Conservation (phyloP, 306 rosid species). For the Citrullus colocynthis region DNA sequence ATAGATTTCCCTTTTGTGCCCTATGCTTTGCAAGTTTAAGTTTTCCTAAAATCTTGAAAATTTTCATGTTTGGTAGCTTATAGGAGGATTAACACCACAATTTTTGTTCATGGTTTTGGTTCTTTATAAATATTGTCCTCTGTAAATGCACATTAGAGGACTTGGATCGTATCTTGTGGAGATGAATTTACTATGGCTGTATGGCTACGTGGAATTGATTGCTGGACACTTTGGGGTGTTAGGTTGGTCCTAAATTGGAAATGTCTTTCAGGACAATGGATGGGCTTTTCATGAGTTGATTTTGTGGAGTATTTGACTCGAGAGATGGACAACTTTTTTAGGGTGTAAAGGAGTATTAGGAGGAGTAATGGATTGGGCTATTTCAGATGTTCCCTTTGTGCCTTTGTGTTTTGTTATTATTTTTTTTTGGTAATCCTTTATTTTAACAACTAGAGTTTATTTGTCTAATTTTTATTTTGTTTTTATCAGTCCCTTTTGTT, state of each 20-base stretch:
- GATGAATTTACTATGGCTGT: neutral
- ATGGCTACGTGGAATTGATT: neutral
- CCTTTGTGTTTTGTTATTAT: neutral
- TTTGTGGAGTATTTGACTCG: neutral
- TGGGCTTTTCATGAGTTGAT: neutral
- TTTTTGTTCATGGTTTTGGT: neutral
- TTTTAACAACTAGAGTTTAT: neutral
- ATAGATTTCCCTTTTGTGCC: neutral
- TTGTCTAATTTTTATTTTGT: neutral
- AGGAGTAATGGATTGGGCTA: neutral
- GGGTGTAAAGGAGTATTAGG: neutral
- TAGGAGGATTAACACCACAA: neutral
- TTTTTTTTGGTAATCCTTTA: neutral
- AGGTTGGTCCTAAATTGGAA: neutral
- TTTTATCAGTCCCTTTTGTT: neutral
- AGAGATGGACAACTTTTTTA: neutral
- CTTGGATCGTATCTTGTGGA: neutral
- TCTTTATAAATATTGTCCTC: neutral
- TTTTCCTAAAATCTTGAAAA: no score
- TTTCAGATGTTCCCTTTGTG: neutral
- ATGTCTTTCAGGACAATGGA: neutral
- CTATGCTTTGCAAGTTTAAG: neutral
- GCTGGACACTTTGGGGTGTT: neutral
- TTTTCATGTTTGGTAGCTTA: neutral
- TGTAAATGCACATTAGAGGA: neutral